Evolutionary conservation across 495 filamentous ascomycete genomes (phyloP), one percentile per base, ranked within the genome.

Genomic region (Aspergillus sclerotioniger): DNA sequence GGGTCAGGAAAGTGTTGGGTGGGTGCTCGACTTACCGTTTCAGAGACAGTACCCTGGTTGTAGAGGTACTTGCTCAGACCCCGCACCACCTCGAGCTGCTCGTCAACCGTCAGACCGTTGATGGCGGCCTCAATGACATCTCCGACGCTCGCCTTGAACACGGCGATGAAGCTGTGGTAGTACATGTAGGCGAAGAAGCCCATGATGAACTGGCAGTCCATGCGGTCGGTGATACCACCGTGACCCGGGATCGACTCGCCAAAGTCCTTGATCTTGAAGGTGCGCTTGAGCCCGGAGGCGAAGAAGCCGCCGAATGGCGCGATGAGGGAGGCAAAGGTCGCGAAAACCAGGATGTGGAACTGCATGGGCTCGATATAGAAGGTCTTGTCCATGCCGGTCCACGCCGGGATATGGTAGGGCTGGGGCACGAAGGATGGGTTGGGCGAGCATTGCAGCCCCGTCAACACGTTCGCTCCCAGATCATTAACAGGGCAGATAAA

Each of bases 171-270:
- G 66, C 90, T 92, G 71, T 96, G 91, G 75, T 94, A 98, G 74
- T 99, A 99, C 80, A 99, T 90, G 74, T 89, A 98, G 12, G 95
- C 84, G 65, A 99, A 98, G 78, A 97, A 91, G 9, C 95, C 95
- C 95, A 99, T 99, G 76, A 97, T 98, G 77, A 97, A 97, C 69
- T 99, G 95, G 75, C 95, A 99, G 67, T 99, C 95, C 95, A 99
- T 98, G 21, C 95, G 87, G 71, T 99, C 95, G 7, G 95, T 99
- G 73, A 99, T 98, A 61, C 95, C 95, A 50, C 95, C 95, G 65
- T 99, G 95, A 37, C 95, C 95, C 2, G 95, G 95, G 62, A 99
- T 98, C 17, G 90, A 91, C 69, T 99, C 91, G 66, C 95, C 95
- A 71, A 99, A 99, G 76, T 99, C 95, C 79, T 99, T 99, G 77